These are phyloP conservation scores for Zymoseptoria crescenta DNA, from an alignment of 2,329 filamentous ascomycete species.

Conservation along the genomic window DNA sequence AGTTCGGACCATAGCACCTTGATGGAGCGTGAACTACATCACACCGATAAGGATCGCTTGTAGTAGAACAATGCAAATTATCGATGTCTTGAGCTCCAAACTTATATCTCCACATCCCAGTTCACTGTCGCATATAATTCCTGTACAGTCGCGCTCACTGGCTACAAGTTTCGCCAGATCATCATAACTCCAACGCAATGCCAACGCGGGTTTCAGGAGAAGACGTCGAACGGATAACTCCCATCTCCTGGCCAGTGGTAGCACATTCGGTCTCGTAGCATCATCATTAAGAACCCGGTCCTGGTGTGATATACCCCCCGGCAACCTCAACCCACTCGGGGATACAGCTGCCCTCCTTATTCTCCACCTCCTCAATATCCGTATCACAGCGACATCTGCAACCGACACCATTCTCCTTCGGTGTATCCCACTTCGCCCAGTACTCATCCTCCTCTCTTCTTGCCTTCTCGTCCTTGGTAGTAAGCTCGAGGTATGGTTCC, in stretches of 20 bases:
- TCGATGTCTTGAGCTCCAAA: neutral
- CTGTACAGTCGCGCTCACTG: neutral
- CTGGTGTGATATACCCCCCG: conserved; percentile 63
- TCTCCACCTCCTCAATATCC: conserved; percentile 94
- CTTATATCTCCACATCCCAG: neutral
- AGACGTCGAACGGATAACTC: neutral
- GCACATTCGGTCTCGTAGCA: neutral
- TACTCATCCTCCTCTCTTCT: conserved; percentile 90
- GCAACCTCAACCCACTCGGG: conserved; percentile 96
- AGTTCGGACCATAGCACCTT: neutral
- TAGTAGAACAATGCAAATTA: neutral
- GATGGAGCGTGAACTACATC: neutral
- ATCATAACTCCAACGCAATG: neutral
- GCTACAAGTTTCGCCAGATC: neutral
- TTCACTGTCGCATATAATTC: neutral
- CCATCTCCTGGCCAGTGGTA: neutral
- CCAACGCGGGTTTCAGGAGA: neutral
- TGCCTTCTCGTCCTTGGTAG: conserved; percentile 56
- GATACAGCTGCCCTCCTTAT: conserved; percentile 91
- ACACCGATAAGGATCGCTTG: neutral
- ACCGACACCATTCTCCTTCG: conserved; percentile 92
- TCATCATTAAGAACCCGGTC: conserved; percentile 11
- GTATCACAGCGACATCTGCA: conserved; percentile 96
- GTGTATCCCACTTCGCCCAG: conserved; percentile 80
- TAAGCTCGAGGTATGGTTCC: conserved; percentile 57